Evolutionary conservation across 2,329 filamentous ascomycete species (phyloP).

Genomic region (Fusarium verticillioides): DNA sequence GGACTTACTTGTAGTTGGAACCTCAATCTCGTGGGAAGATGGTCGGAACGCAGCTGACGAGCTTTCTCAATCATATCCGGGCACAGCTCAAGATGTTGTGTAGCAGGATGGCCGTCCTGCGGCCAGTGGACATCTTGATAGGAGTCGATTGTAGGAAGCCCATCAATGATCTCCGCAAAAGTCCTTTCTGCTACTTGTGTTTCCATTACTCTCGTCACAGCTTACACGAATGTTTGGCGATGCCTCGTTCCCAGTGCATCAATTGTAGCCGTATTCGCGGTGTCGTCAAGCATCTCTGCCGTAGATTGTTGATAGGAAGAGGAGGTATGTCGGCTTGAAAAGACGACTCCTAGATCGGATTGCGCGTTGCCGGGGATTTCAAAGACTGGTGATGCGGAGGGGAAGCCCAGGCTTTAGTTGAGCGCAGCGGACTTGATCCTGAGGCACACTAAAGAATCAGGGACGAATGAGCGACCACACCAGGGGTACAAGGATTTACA

Average conservation of each 20-base stretch:
- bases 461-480: background rate
- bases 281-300: background rate
- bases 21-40: fast-evolving
- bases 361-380: background rate
- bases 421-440: background rate
- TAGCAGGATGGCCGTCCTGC: background rate
- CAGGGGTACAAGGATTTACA: too few species aligned
- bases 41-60: background rate
- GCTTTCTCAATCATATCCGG: background rate
- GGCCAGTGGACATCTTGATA: background rate
- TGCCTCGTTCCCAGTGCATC: background rate
- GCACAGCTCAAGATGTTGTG: background rate
- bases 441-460: background rate
- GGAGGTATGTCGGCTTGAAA: background rate
- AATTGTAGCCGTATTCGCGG: background rate
- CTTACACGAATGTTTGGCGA: background rate
- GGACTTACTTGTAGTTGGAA: background rate
- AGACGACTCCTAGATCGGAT: fast-evolving
- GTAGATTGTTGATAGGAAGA: background rate
- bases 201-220: background rate
- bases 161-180: constrained; percentile 18
- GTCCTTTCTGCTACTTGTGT: background rate
- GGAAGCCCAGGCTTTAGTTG: background rate
- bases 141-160: background rate
- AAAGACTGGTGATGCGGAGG: background rate